Base-by-base conservation (phyloP, 352 stramenopile genomes). In the Phytophthora podocarpi region DNA sequence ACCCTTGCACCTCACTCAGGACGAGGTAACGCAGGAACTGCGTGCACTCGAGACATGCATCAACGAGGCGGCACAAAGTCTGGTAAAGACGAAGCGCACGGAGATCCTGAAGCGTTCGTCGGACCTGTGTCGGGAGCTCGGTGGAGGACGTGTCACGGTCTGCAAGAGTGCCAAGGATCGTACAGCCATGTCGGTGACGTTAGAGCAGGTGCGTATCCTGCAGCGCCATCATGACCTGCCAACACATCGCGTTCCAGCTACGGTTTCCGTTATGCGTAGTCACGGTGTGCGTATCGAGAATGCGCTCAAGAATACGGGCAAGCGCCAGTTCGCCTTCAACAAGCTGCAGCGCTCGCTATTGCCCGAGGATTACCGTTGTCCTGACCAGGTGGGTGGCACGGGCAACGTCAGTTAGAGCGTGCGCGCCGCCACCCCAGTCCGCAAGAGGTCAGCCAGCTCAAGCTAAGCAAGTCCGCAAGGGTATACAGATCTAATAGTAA, bases 121-220 rank as follows among this genome's bases (percentile, higher is more conserved):
- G 0, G 85, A 95, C 43, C 51, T 96, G 34, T 93, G 87, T 64
- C 80, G 87, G 15, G 76, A 91, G 45, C 64, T 99, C 4, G 91
- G 94, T 18, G 96, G 85, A 27, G 95, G 93, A 1, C 91, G 92
- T 37, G 84, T 97, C 15, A 97, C 97, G 0, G 97, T 98, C 42
- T 99, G 96, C 66, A 99, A 99, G 64, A 98, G 85, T 70, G 96
- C 96, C 13, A 99, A 99, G 70, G 96, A 99, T 76, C 87, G 97
- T 36, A 99, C 97, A 31, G 96, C 93, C 41, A 99, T 99, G 97
- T 97, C 96, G 16, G 90, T 98, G 23, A 99, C 96, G 23, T 88
- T 98, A 26, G 97, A 99, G 67, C 90, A 98, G 61, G 91, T 93
- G 26, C 85, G 86, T 24, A 93, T 96, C 27, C 49, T 96, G 71